phyloP scores from a whole-genome alignment of 192 early-diverging fungal genomes.

The Tieghemiomyces parasiticus region DNA sequence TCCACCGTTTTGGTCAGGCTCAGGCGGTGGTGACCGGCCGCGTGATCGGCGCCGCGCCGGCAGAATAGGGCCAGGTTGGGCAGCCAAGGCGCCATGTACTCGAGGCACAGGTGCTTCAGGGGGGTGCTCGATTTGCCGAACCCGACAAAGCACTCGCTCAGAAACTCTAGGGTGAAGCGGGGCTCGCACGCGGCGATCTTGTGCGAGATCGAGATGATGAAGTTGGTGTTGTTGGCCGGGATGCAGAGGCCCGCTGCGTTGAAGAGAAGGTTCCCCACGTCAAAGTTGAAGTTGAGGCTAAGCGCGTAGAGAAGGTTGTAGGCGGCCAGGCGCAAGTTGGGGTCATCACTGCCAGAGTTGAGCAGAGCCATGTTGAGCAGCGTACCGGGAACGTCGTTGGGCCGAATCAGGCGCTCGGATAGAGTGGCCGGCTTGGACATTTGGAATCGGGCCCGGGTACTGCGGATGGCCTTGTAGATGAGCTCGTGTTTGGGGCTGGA shows the following conservation, averaged over 20 bases:
- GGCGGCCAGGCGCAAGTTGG: conserved; percentile 61
- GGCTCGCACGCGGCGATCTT: conserved; percentile 57
- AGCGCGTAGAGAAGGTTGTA: conserved; percentile 87
- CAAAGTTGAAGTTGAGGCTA: conserved; percentile 65
- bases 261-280: conserved; percentile 64
- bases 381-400: conserved; percentile 80
- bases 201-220: conserved; percentile 69
- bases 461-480: conserved; percentile 49
- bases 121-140: conserved; percentile 59
- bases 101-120: conserved; percentile 63
- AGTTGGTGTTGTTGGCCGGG: conserved; percentile 77
- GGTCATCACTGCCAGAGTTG: conserved; percentile 72
- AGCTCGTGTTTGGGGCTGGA: conserved; percentile 58
- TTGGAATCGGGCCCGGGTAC: conserved; percentile 52
- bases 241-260: conserved; percentile 72
- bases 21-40: conserved; percentile 17
- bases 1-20: conserved; percentile 48
- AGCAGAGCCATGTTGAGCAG: conserved; percentile 85
- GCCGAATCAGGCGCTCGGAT: conserved; percentile 59
- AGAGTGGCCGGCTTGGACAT: conserved; percentile 43
- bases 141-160: conserved; percentile 70
- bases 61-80: conserved; percentile 53
- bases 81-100: conserved; percentile 87
- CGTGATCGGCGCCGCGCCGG: conserved; percentile 2
- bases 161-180: conserved; percentile 75